phyloP scores from a whole-genome alignment of 1,284 basidiomycete genomes.

The Papiliotrema terrestris region DNA sequence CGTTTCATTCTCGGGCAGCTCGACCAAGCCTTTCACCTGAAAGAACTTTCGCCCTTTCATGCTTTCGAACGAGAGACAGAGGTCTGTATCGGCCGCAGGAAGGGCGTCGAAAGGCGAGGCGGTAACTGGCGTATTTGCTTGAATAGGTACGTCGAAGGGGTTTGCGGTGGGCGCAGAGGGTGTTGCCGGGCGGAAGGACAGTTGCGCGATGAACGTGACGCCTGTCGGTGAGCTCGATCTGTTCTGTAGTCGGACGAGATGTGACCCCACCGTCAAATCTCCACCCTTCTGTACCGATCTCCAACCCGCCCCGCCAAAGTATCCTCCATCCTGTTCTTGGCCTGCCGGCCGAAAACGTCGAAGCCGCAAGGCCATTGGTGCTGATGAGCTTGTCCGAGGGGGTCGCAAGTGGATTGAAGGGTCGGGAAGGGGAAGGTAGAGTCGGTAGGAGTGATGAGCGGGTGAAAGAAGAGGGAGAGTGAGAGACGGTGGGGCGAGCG shows the following conservation, averaged over 20 bases:
- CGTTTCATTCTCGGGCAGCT: slow-evolving; percentile 31
- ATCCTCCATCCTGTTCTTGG: slow-evolving; percentile 35
- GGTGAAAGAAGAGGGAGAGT: slow-evolving; percentile 20
- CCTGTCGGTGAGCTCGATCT: slow-evolving; percentile 18
- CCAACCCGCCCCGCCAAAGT: slow-evolving; percentile 47
- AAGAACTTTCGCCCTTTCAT: slow-evolving; percentile 45
- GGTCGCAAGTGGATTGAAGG: slow-evolving; percentile 3
- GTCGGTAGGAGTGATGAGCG: slow-evolving; percentile 20
- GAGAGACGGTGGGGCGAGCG: slow-evolving; percentile 15
- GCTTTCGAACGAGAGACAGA: slow-evolving; percentile 48
- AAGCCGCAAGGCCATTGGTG: not conserved
- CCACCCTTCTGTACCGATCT: slow-evolving; percentile 45
- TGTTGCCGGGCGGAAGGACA: slow-evolving; percentile 28
- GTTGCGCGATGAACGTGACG: slow-evolving; percentile 40
- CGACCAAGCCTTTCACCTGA: slow-evolving; percentile 34
- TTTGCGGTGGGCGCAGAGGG: slow-evolving; percentile 15
- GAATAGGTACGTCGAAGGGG: slow-evolving; percentile 20
- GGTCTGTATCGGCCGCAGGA: slow-evolving; percentile 36
- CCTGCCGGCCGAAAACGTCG: not conserved
- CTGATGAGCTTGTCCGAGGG: slow-evolving; percentile 4
- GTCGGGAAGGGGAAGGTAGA: not conserved
- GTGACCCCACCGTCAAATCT: slow-evolving; percentile 40
- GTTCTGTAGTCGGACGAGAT: not conserved
- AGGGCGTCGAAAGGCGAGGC: slow-evolving; percentile 26
- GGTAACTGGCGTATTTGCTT: not conserved